These are phyloP conservation scores for Ustilago nuda DNA, from an alignment of 1,284 basidiomycete species.

Conservation along the genomic window DNA sequence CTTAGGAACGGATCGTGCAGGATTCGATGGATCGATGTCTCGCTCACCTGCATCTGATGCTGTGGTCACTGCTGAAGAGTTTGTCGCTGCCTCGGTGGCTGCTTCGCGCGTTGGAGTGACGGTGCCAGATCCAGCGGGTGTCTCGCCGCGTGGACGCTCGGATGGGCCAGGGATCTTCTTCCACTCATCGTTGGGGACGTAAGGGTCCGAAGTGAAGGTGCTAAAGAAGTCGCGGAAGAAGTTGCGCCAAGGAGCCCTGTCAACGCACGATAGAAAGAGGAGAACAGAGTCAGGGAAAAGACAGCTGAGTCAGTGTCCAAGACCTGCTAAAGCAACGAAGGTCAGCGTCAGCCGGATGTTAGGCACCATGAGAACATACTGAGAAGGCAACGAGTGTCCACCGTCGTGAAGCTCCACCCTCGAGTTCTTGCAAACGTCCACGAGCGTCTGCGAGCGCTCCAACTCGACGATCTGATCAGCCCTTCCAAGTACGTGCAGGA, in stretches of 20 bases:
- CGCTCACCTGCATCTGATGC: conserved; percentile 45
- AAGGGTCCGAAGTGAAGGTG: conserved; percentile 52
- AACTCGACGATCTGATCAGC: conserved; percentile 58
- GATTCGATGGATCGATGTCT: conserved; percentile 63
- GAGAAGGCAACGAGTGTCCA: conserved; percentile 65
- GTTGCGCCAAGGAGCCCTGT: conserved; percentile 65
- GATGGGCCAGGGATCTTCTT: conserved; percentile 43
- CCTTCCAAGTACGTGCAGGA: conserved; percentile 59
- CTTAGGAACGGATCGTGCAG: conserved; percentile 56
- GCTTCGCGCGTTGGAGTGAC: conserved; percentile 42
- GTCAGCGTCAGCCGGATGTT: background rate
- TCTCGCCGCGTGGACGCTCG: conserved; percentile 49
- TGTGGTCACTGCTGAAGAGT: conserved; percentile 4
- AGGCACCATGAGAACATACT: conserved; percentile 24
- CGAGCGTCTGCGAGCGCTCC: conserved; percentile 58
- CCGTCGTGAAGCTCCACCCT: conserved; percentile 67
- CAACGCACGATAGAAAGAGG: background rate
- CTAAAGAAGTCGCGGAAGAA: conserved; percentile 63
- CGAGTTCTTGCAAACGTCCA: conserved; percentile 52
- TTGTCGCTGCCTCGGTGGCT: conserved; percentile 10
- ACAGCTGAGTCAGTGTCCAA: background rate
- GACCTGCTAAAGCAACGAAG: background rate
- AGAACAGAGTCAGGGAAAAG: background rate
- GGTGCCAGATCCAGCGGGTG: conserved; percentile 45
- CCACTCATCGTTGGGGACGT: conserved; percentile 46